Evolutionary conservation across 225 moss, liverwort and hornwort genomes (phyloP), one percentile per base, ranked within the genome.

Genomic region (Pleurozium schreberi): DNA sequence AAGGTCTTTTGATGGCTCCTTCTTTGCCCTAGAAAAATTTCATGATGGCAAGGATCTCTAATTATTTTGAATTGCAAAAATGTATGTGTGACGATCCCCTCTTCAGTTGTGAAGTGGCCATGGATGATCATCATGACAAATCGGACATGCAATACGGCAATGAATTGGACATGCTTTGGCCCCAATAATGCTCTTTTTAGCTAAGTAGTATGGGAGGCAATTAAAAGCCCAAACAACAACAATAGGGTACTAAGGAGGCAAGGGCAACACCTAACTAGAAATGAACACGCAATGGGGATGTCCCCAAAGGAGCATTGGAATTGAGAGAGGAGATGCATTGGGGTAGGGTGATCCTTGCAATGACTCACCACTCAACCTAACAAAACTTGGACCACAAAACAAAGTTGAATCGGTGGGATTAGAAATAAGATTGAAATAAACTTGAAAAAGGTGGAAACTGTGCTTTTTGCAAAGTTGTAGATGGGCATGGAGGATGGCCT

Each of bases 391-490:
- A 6, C 1, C 1, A 30, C 4, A 0, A 2, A 47, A 47, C 31
- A 47, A 74, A 0, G 31, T 31, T 74, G 18, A 74, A 74, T 74
- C 15, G 10, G 7, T 0, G 0, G 0, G 31, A 1, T 47, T 18
- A 2, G 7, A 31, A 74, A 75, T 4, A 31, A 47, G 6, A 31
- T 31, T 49, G 49, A 47, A 75, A 49, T 31, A 1, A 4, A 0
- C 0, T 75, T 0, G 1, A 31, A 0, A 2, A 0, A 74, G 7
- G 18, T 17, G 5, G 31, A 9, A 2, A 31, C n/a, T n/a, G n/a
- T 47, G 31, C 2, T 74, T 11, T 74, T 75, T 75, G 49, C 2
- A 0, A 3, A 49, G 75, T 1, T 19, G 0, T 31, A 75, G 75
- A 19, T 75, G 18, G 19, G 4, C 11, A 47, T 12, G 17, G 11